phyloP scores from a whole-genome alignment of 148 eudicot genomes.

The Mesembryanthemum crystallinum region DNA sequence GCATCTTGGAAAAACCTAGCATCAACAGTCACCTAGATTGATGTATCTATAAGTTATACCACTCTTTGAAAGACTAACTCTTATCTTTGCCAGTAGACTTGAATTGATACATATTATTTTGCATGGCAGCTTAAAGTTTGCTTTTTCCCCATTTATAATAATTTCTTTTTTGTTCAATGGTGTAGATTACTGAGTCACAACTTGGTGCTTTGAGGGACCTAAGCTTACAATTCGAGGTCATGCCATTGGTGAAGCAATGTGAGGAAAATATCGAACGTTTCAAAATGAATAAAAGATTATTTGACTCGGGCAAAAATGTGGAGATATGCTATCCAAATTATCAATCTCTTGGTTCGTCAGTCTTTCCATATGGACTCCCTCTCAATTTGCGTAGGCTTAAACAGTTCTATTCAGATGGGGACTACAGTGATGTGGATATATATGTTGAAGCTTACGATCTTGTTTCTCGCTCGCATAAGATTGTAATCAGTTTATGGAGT shows the following conservation, averaged over 20 bases:
- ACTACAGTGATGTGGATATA: conserved; percentile 65
- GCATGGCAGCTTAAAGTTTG: neutral
- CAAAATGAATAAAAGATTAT: conserved; percentile 63
- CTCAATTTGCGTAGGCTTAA: conserved; percentile 44
- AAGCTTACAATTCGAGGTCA: conserved; percentile 66
- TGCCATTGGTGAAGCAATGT: conserved; percentile 70
- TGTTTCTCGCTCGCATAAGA: conserved; percentile 58
- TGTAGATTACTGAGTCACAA: conserved; percentile 65
- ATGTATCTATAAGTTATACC: neutral
- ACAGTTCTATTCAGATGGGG: conserved; percentile 41
- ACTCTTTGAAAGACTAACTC: neutral
- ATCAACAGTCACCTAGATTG: neutral
- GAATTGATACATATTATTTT: neutral
- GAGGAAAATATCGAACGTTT: conserved; percentile 68
- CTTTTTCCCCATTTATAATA: neutral
- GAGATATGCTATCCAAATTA: conserved; percentile 68
- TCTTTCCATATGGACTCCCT: conserved; percentile 64
- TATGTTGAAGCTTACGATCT: conserved; percentile 57
- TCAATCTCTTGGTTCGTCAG: conserved; percentile 42
- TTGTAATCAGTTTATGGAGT: conserved; percentile 84
- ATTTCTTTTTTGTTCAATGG: conserved; percentile 4
- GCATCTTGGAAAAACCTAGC: neutral
- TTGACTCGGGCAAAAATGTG: conserved; percentile 67
- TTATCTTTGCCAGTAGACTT: neutral
- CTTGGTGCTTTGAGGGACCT: conserved; percentile 51